These are phyloP conservation scores for Wickerhamia fluorescens DNA, from an alignment of 805 yeast genomes.

Conservation along the genomic window DNA sequence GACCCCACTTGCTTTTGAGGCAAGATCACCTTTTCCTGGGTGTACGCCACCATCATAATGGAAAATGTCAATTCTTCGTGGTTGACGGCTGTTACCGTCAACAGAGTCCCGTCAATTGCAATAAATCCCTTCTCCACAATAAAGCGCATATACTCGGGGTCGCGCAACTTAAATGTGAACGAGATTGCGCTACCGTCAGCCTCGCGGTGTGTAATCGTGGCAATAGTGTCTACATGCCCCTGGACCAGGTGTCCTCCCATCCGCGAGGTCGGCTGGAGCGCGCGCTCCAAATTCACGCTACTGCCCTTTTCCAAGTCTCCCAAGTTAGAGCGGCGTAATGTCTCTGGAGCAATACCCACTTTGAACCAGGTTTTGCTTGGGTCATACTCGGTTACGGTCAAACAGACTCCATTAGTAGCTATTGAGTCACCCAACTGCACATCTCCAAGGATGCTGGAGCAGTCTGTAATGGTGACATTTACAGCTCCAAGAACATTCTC, in stretches of 20 bases:
- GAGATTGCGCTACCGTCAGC: constrained; percentile 73
- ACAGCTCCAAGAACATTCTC: constrained; percentile 68
- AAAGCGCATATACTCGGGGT: constrained; percentile 53
- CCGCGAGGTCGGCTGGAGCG: constrained; percentile 75
- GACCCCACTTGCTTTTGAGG: constrained; percentile 59
- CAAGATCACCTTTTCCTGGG: constrained; percentile 74
- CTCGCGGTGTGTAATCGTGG: constrained; percentile 45
- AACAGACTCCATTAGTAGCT: constrained; percentile 81
- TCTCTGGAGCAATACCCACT: constrained; percentile 91
- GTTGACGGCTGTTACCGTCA: constrained; percentile 80
- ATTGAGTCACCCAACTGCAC: constrained; percentile 93
- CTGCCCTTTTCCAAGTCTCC: constrained; percentile 52
- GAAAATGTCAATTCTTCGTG: constrained; percentile 51
- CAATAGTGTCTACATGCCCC: constrained; percentile 93
- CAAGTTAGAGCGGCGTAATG: constrained; percentile 73
- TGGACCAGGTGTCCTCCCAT: constrained; percentile 98
- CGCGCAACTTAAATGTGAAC: constrained; percentile 67
- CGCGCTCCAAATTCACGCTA: constrained; percentile 84
- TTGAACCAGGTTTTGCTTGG: constrained; percentile 49
- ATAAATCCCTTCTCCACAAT: constrained; percentile 95
- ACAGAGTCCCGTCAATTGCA: constrained; percentile 85
- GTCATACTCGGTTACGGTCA: constrained; percentile 82
- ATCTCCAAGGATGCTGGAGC: constrained; percentile 59
- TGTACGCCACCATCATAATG: constrained; percentile 87
- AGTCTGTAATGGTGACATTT: constrained; percentile 58